Conservation (phyloP, 1,139 yeast genomes). For the Scheffersomyces quercinus region DNA sequence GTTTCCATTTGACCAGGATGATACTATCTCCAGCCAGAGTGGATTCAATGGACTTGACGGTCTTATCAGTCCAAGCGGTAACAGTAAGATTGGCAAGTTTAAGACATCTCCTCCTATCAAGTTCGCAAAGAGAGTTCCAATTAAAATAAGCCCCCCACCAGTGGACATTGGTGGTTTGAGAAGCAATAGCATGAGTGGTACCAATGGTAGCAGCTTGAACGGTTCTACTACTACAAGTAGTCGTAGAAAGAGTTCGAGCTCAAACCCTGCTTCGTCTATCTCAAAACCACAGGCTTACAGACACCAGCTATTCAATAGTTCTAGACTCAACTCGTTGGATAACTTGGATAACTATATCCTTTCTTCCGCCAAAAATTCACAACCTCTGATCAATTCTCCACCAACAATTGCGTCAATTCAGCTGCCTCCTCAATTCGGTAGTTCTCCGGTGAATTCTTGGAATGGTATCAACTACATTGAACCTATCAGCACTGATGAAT, state of each 20-base stretch:
- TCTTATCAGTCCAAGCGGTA: too few relatives aligned
- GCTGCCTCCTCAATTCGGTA: constrained; percentile 6
- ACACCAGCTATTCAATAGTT: constrained; percentile 39
- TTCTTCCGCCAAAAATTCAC: constrained; percentile 42
- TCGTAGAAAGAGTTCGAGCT: constrained; percentile 32
- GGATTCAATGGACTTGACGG: too few relatives aligned
- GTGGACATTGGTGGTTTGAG: constrained; percentile 14
- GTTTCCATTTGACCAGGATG: constrained; percentile 50
- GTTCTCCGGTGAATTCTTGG: constrained; percentile 3
- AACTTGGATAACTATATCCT: constrained; percentile 45
- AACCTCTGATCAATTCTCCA: constrained; percentile 38
- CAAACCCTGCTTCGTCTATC: constrained; percentile 17
- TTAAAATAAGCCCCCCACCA: constrained; percentile 45
- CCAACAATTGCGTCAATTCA: constrained; percentile 22
- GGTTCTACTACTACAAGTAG: constrained; percentile 6
- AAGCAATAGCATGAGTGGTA: constrained; percentile 13
- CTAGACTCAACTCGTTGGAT: constrained; percentile 46
- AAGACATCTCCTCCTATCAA: constrained; percentile 39
- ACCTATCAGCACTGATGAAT: constrained; percentile 20
- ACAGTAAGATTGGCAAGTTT: constrained; percentile 10
- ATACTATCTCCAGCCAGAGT: constrained; percentile 1
- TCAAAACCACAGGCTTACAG: constrained; percentile 17
- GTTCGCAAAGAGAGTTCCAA: constrained; percentile 48
- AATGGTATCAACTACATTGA: constrained; percentile 9
- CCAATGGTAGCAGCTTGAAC: constrained; percentile 32